phyloP scores from a whole-genome alignment of 208 protist species.

The Vickermania ingenoplastis region DNA sequence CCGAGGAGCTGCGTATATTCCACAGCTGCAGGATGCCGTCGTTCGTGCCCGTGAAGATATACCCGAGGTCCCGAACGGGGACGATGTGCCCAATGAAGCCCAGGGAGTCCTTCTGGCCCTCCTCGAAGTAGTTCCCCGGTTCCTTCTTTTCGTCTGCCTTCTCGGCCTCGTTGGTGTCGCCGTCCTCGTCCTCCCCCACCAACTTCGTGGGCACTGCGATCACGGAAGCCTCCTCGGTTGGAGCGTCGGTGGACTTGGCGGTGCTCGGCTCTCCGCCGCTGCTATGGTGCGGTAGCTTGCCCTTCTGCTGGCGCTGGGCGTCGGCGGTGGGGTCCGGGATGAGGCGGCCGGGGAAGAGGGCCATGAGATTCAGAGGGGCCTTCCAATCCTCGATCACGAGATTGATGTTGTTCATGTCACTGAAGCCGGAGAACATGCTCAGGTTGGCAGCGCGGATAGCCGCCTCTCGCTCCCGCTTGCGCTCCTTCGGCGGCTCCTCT shows the following conservation, averaged over 20 bases:
- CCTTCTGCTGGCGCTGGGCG: background rate
- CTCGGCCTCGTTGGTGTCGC: background rate
- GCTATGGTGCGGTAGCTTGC: background rate
- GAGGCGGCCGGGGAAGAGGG: constrained; percentile 52
- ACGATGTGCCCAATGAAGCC: constrained; percentile 38
- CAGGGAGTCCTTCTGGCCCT: constrained; percentile 15
- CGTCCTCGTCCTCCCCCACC: background rate
- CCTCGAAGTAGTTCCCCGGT: background rate
- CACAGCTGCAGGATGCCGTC: constrained; percentile 78
- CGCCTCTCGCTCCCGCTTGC: background rate
- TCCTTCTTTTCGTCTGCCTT: constrained; percentile 3
- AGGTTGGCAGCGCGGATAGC: background rate
- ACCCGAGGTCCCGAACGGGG: constrained; percentile 20
- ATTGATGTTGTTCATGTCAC: too few species aligned
- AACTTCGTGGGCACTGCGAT: background rate
- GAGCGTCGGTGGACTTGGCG: background rate
- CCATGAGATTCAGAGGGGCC: constrained; percentile 23
- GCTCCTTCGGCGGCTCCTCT: background rate
- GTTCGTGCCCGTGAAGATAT: constrained; percentile 58
- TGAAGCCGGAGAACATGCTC: background rate
- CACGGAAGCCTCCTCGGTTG: background rate
- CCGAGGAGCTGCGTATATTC: constrained; percentile 37
- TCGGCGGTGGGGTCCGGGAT: constrained; percentile 18
- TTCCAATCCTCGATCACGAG: background rate
- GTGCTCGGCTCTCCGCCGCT: background rate